Evolutionary conservation across 2,329 filamentous ascomycete species (phyloP), one percentile per base, ranked within the genome.

Genomic region (Trichoderma koningiopsis): DNA sequence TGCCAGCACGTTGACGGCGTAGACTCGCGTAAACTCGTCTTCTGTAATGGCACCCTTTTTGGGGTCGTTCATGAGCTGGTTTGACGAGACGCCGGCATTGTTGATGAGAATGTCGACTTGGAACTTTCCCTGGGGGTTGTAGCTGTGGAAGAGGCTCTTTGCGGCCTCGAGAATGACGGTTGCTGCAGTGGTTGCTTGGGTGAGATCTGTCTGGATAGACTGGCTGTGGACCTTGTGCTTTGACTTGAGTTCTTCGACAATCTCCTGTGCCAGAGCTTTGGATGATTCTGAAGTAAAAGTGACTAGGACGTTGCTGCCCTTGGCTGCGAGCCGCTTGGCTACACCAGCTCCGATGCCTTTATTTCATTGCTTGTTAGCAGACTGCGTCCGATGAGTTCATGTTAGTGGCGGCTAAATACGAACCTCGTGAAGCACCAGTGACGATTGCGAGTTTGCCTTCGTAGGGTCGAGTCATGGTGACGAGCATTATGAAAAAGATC

Each of bases 101-200:
- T 97, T 96, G 83, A 97, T 83, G 65, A 97, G 83, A 71, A 97
- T 92, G 80, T 96, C 92, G 75, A 97, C 86, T 75, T 76, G 75
- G 70, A 80, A 77, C 7, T 72, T 65, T 14, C 68, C 71, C 13
- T 68, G 43, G 0, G 68, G 24, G 29, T 60, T 64, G 71, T 75
- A 77, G 13, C 73, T 74, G 10, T 68, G 55, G 71, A 75, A 78
- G 61, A 79, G 73, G 19, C 53, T 40, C 16, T 63, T 69, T 43
- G 78, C 78, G 22, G 77, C 76, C 3, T 75, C 72, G 19, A 81
- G 69, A 49, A 80, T 76, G 58, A 69, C 74, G n/a, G 70, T 19
- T 0, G 74, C 69, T 11, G 78, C 76, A 6, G 73, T 68, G 2
- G 73, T 72, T 3, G 77, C 73, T 16, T 69, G 72, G 11, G 72